Conservation (phyloP, 2,329 filamentous ascomycete species). For the Coleophoma eucalyptorum region DNA sequence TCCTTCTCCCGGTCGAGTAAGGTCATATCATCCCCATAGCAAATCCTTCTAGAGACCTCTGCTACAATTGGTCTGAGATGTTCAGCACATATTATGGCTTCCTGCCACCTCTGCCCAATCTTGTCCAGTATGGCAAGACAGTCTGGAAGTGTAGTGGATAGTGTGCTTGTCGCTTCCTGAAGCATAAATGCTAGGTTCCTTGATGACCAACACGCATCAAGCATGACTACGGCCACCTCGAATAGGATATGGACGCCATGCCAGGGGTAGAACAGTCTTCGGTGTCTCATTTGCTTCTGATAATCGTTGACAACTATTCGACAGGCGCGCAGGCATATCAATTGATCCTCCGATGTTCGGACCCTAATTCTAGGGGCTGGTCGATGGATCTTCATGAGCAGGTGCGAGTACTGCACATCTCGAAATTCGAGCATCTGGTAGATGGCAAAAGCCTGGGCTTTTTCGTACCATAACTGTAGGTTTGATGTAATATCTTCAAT, state of each 20-base stretch:
- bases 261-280: conserved; percentile 3
- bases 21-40: background rate
- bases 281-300: background rate
- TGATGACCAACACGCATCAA: conserved; percentile 1
- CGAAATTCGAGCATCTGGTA: conserved; percentile 13
- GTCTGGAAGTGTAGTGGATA: background rate
- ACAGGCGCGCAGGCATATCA: background rate
- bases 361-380: background rate
- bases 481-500: conserved; percentile 7
- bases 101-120: background rate
- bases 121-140: background rate
- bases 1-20: background rate
- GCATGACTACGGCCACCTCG: conserved; percentile 1
- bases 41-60: background rate
- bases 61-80: background rate
- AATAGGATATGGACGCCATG: conserved; percentile 1
- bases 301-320: conserved; percentile 2
- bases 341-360: background rate
- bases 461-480: conserved; percentile 8
- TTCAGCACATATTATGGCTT: background rate
- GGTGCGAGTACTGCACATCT: conserved; percentile 6
- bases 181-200: background rate
- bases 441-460: conserved; percentile 7
- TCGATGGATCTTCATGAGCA: background rate
- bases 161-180: background rate